These are phyloP conservation scores for Xylaria curta DNA, from an alignment of 495 filamentous ascomycete species.

Conservation along the genomic window DNA sequence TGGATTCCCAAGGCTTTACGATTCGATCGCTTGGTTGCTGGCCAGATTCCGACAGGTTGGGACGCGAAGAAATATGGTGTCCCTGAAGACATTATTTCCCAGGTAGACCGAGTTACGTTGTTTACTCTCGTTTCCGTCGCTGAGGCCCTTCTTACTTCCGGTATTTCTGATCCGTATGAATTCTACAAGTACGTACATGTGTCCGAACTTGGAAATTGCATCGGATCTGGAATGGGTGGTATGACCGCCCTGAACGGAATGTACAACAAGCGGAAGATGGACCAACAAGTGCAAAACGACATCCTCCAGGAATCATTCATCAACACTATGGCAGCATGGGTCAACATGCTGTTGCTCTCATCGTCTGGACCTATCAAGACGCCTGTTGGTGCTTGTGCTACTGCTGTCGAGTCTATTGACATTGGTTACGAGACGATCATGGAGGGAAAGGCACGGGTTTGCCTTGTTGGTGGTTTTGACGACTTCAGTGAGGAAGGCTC, in stretches of 20 bases:
- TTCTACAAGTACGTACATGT: constrained; percentile 99
- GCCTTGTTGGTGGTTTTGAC: constrained; percentile 98
- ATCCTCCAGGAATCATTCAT: constrained; percentile 99
- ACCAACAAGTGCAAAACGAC: constrained; percentile 98
- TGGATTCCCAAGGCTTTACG: constrained; percentile 95
- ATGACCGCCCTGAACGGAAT: constrained; percentile 90
- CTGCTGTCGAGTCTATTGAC: constrained; percentile 94
- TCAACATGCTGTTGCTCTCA: constrained; percentile 97
- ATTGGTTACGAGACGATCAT: constrained; percentile 98
- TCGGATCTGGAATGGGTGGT: constrained; percentile 97
- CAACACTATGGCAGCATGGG: constrained; percentile 99
- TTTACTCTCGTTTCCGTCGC: constrained; percentile 93
- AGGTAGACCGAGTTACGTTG: constrained; percentile 95
- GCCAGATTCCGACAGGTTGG: constrained; percentile 97
- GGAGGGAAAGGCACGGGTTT: constrained; percentile 95
- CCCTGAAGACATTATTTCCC: constrained; percentile 94
- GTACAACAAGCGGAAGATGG: constrained; percentile 97
- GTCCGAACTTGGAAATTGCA: constrained; percentile 96
- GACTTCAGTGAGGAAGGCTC: constrained; percentile 99
- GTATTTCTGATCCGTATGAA: constrained; percentile 99
- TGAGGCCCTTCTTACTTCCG: constrained; percentile 86
- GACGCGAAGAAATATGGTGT: constrained; percentile 94
- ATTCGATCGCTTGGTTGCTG: constrained; percentile 96
- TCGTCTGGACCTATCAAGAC: constrained; percentile 99
- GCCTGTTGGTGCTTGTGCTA: constrained; percentile 96